Conservation (phyloP, 2,329 filamentous ascomycete species). For the Pseudogymnoascus sp. region DNA sequence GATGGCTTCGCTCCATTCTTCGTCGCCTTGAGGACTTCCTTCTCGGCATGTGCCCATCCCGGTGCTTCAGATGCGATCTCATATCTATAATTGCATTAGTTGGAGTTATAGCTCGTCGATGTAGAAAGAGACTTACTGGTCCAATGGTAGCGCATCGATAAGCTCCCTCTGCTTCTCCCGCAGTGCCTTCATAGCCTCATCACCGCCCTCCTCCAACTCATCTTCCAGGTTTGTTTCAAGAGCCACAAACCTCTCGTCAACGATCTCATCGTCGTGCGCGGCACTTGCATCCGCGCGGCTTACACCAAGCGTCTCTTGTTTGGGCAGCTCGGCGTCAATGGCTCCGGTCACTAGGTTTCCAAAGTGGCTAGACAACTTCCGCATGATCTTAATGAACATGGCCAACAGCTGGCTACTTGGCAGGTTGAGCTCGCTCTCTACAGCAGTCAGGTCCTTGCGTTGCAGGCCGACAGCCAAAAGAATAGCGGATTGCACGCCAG, state of each 20-base stretch:
- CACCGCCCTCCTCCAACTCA: conserved; percentile 75
- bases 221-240: conserved; percentile 65
- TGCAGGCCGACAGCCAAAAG: conserved; percentile 87
- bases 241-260: conserved; percentile 59
- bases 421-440: conserved; percentile 71
- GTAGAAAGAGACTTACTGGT: conserved; percentile 53
- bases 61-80: conserved; percentile 55
- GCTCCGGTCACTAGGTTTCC: conserved; percentile 65
- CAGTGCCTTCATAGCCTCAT: conserved; percentile 63
- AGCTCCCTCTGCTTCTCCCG: conserved; percentile 75
- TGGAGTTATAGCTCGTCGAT: not conserved
- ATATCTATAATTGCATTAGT: conserved; percentile 39
- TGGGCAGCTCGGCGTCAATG: conserved; percentile 57
- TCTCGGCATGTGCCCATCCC: conserved; percentile 63
- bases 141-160: conserved; percentile 82
- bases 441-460: conserved; percentile 71
- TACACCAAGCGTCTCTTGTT: conserved; percentile 46
- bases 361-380: conserved; percentile 78
- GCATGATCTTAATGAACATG: conserved; percentile 94
- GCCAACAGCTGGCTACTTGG: conserved; percentile 74
- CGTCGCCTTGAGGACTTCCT: conserved; percentile 54
- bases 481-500: conserved; percentile 76
- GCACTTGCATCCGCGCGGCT: conserved; percentile 50
- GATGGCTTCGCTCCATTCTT: conserved; percentile 48
- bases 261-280: conserved; percentile 60